Conservation (phyloP, 208 protist species). For the Leptomonas pyrrhocoris region DNA sequence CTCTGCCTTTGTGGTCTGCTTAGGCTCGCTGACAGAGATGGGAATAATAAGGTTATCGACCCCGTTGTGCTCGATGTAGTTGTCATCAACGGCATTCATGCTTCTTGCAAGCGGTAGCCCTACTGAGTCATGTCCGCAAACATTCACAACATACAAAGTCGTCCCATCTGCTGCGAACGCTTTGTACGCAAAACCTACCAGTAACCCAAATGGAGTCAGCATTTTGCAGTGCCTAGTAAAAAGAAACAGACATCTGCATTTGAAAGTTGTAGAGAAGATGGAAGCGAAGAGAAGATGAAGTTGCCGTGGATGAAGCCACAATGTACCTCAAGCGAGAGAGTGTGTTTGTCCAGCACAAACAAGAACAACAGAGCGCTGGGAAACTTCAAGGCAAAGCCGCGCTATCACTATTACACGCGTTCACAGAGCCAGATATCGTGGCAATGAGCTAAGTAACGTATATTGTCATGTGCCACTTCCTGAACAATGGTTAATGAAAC, state of each 20-base stretch:
- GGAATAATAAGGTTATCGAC: constrained; percentile 89
- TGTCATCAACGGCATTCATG: constrained; percentile 64
- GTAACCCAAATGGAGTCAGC: constrained; percentile 16
- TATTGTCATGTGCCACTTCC: too few species aligned
- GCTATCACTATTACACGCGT: too few species aligned
- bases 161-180: constrained; percentile 39
- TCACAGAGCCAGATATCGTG: too few species aligned
- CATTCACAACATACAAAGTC: constrained; percentile 74
- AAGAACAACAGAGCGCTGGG: too few species aligned
- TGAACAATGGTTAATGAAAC: too few species aligned
- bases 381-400: too few species aligned
- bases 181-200: constrained; percentile 49
- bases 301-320: too few species aligned
- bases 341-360: too few species aligned
- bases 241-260: neutral
- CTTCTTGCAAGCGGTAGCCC: constrained; percentile 66
- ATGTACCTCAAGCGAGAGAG: too few species aligned
- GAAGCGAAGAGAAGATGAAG: too few species aligned
- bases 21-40: constrained; percentile 72
- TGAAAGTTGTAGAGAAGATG: too few species aligned
- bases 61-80: constrained; percentile 75
- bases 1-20: constrained; percentile 7
- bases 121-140: constrained; percentile 76
- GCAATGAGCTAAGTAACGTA: too few species aligned
- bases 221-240: constrained; percentile 6